Evolutionary conservation across 2,329 filamentous ascomycete genomes (phyloP), one percentile per base, ranked within the genome.

Genomic region (Ophiostoma quercus): DNA sequence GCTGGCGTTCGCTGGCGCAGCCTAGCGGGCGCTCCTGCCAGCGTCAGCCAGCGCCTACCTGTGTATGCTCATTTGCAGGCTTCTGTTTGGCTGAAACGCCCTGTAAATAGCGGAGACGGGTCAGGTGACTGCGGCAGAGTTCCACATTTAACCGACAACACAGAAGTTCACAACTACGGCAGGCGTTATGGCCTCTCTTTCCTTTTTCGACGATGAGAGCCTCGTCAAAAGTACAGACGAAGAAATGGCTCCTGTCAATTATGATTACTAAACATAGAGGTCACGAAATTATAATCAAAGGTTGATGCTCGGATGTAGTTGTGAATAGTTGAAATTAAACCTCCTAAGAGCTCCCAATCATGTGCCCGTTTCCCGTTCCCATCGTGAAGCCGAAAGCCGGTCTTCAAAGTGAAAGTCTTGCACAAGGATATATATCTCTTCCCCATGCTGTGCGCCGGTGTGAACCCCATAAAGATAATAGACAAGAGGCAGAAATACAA

Each of bases 401-500:
- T 60, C 37, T 68, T 67, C 47, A 60, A 51, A 47, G 65, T 41
- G 47, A 66, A 37, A 69, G 34, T 12, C 62, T 65, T 34, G 62
- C 69, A 71, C 66, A 62, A 63, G 67, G 57, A 69, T 70, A 68
- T 70, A 71, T 71, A 72, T 57, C 2, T 71, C 67, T 62, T 70
- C 69, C 63, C 71, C 32, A 70, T 73, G 72, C 71, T 70, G 71
- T 72, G 71, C 72, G 72, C 72, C 71, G 51, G 62, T 68, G 37
- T 39, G 51, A 67, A 41, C 57, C 70, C 60, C 29, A 7, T 68
- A 69, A 67, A 37, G n/a, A 68, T 66, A 71, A 69, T 25, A 67
- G 29, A 66, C 41, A 68, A 68, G 37, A n/a, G 60, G 12, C 11
- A 41, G 39, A 41, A 2, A 62, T 41, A 47, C 19, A 57, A 67